A percentile compares a stretch with the other conserved stretches of the same genome.
phyloP scores from a whole-genome alignment of 768 basidiomycete species.

The Pleurotus ostreatus region DNA sequence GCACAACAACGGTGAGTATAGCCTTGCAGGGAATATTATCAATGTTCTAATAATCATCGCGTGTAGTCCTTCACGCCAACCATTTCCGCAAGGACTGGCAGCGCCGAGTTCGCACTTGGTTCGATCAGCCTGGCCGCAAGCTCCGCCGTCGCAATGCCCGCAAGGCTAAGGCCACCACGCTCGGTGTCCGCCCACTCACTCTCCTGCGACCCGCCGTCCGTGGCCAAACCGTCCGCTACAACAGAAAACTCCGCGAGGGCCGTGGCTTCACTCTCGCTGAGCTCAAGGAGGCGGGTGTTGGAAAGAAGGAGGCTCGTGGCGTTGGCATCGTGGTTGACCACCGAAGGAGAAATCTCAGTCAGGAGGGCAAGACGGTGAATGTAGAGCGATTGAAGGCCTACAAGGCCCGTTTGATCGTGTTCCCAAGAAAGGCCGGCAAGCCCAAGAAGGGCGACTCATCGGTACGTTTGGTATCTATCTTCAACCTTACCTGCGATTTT shows the following conservation, averaged over 20 bases:
- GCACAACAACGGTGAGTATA: conserved; percentile 68
- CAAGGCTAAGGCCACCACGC: conserved; percentile 82
- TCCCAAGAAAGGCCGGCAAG: conserved; percentile 94
- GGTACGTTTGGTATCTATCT: conserved; percentile 42
- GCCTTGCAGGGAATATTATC: neutral
- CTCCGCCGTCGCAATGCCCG: conserved; percentile 91
- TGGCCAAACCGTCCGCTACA: conserved; percentile 95
- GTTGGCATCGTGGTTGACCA: conserved; percentile 97
- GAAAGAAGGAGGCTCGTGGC: conserved; percentile 87
- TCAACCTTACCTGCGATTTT: conserved; percentile 4
- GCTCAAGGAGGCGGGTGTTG: conserved; percentile 94
- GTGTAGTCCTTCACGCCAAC: conserved; percentile 80
- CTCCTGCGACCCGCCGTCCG: conserved; percentile 97
- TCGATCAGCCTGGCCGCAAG: conserved; percentile 98
- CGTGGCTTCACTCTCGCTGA: conserved; percentile 94
- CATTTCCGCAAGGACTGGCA: conserved; percentile 99
- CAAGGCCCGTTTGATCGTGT: conserved; percentile 90
- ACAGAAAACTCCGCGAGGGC: conserved; percentile 94
- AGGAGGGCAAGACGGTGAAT: conserved; percentile 95
- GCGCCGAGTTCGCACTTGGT: conserved; percentile 93
- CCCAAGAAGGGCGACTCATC: conserved; percentile 94
- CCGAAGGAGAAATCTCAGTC: conserved; percentile 92
- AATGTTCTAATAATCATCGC: conserved; percentile 8
- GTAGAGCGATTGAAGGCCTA: conserved; percentile 92
- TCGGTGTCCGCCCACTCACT: conserved; percentile 88